A percentile compares a stretch with the other conserved stretches of the same genome.
phyloP scores from a whole-genome alignment of 257 asterid species.

The Salvia hispanica region DNA sequence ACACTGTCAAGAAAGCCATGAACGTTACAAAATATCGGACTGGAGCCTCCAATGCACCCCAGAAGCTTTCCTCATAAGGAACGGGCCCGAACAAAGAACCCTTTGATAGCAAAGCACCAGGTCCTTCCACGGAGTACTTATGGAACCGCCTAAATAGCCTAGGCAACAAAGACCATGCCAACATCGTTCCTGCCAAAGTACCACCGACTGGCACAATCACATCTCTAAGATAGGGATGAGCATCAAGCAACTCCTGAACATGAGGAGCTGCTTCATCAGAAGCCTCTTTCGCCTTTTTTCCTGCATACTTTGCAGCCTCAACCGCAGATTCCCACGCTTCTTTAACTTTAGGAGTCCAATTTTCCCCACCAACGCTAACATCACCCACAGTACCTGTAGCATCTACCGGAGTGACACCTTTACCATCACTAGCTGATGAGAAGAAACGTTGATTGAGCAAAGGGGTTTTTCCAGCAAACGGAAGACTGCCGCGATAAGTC shows the following conservation, averaged over 20 bases:
- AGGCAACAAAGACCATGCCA: slow-evolving; percentile 89
- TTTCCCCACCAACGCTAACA: slow-evolving; percentile 54
- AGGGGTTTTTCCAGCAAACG: slow-evolving; percentile 41
- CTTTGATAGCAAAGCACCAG: slow-evolving; percentile 58
- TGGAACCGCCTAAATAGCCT: slow-evolving; percentile 70
- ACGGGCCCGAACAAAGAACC: slow-evolving; percentile 70
- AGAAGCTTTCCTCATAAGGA: slow-evolving; percentile 83
- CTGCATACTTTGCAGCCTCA: slow-evolving; percentile 50
- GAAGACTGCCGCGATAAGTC: slow-evolving; percentile 30
- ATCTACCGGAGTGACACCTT: slow-evolving; percentile 36
- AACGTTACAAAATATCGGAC: slow-evolving; percentile 69
- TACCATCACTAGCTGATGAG: slow-evolving; percentile 47
- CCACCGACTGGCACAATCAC: slow-evolving; percentile 81
- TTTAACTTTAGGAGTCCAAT: slow-evolving; percentile 62
- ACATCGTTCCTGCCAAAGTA: slow-evolving; percentile 62
- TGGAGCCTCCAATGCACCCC: slow-evolving; percentile 93
- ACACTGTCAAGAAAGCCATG: slow-evolving; percentile 83
- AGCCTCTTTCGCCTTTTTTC: slow-evolving; percentile 65
- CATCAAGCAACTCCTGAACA: slow-evolving; percentile 66
- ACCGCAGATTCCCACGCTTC: slow-evolving; percentile 55
- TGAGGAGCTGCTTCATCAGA: slow-evolving; percentile 58
- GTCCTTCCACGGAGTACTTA: slow-evolving; percentile 63
- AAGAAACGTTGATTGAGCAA: slow-evolving; percentile 43
- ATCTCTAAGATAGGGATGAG: slow-evolving; percentile 81
- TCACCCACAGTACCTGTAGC: slow-evolving; percentile 35